A percentile compares a stretch with the other conserved stretches of the same genome.
These are phyloP conservation scores for Paramecium primaurelia DNA, from an alignment of 73 alveolate genomes.

Conservation along the genomic window DNA sequence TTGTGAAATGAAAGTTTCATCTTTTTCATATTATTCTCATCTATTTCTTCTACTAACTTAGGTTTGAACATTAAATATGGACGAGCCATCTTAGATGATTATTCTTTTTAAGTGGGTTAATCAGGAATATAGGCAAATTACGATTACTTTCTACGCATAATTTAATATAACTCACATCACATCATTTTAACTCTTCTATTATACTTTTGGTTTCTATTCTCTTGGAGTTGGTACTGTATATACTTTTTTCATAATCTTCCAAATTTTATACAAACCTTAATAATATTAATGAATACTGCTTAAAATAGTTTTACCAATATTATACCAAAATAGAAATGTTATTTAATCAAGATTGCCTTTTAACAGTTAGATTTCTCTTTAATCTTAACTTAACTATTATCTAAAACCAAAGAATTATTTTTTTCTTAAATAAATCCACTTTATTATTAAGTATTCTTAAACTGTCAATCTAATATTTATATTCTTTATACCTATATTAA, in stretches of 20 bases:
- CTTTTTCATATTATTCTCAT: neutral
- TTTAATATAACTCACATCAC: neutral
- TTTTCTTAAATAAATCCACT: neutral
- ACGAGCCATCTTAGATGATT: neutral
- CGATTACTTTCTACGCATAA: neutral
- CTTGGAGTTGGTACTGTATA: neutral
- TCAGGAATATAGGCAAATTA: slow-evolving; percentile 1
- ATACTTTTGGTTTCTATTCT: neutral
- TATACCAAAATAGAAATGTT: neutral
- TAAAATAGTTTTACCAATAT: neutral
- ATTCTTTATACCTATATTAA: neutral
- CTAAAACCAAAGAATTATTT: neutral
- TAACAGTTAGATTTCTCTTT: neutral
- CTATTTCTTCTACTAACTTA: neutral
- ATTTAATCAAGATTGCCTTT: neutral
- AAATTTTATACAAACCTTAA: neutral
- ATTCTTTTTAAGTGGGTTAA: neutral
- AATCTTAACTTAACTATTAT: neutral
- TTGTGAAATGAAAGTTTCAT: slow-evolving; percentile 7
- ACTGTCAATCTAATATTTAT: neutral
- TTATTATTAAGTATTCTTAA: neutral
- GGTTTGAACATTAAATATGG: neutral
- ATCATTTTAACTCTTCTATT: neutral
- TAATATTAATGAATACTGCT: neutral
- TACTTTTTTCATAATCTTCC: neutral